Evolutionary conservation across 108 stramenopile genomes (phyloP), one percentile per base, ranked within the genome.

Genomic region (Bacterosira constricta): DNA sequence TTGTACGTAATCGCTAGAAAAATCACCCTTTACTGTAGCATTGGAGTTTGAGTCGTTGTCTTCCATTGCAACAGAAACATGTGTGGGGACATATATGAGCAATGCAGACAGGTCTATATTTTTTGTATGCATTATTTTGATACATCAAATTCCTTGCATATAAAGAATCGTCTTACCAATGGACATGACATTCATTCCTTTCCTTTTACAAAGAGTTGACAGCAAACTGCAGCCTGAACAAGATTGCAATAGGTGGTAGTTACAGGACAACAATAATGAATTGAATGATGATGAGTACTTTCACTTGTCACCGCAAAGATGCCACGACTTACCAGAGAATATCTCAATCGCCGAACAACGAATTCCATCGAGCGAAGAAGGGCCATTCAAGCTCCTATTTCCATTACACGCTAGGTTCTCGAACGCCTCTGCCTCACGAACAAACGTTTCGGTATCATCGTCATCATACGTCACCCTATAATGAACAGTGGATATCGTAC

Each of bases 11-110:
- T 45, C 31, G 27, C 55, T 65, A 15, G 20, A 7, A 50, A 74
- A 74, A 42, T 74, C 63, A 2, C 39, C 55, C 51, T 74, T 74
- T 15, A 74, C 64, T 25, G 63, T 74, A 11, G 73, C 73, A 47
- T 74, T 74, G 1, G 73, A 74, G 39, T 65, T 32, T 23, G 8
- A 8, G 29, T 74, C 73, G 47, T 57, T 65, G 46, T 74, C 46
- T 47, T 18, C n/a, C n/a, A n/a, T n/a, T n/a, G n/a, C n/a, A n/a
- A n/a, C n/a, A 8, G 23, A 47, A 21, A 6, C 17, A 18, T 17
- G 15, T 18, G 12, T 3, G 5, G 46, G 46, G 46, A 18, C n/a
- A n/a, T n/a, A n/a, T n/a, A n/a, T n/a, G n/a, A n/a, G n/a, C n/a
- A n/a, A n/a, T n/a, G n/a, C n/a, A n/a, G n/a, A n/a, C n/a, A n/a